Evolutionary conservation across 2,329 filamentous ascomycete genomes (phyloP).

Genomic region (Rachicladosporium sp.): DNA sequence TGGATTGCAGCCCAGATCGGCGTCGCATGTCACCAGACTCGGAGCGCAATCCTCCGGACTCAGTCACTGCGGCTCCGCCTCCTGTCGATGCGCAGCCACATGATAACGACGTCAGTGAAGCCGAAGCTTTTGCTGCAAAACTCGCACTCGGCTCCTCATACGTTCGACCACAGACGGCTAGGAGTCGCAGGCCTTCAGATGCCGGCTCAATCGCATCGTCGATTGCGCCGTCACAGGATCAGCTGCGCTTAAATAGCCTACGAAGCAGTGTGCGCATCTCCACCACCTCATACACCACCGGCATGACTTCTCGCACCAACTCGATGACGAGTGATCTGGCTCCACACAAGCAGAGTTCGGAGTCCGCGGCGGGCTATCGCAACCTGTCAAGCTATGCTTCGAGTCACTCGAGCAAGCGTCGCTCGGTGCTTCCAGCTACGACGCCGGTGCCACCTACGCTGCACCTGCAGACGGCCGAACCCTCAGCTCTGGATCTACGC

Average conservation of each 20-base stretch:
- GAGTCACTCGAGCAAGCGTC: constrained; percentile 8
- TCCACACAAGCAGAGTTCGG: constrained; percentile 8
- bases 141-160: constrained; percentile 3
- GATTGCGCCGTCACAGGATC: constrained; percentile 14
- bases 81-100: too few relatives aligned
- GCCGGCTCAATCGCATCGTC: constrained; percentile 15
- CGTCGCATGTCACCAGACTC: too few relatives aligned
- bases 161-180: neutral
- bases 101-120: neutral
- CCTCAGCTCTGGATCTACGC: neutral
- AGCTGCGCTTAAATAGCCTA: constrained; percentile 16
- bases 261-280: constrained; percentile 20
- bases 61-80: too few relatives aligned
- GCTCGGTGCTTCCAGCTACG: constrained; percentile 11
- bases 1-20: too few relatives aligned
- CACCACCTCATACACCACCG: constrained; percentile 13
- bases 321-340: constrained; percentile 18
- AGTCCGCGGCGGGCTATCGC: constrained; percentile 8
- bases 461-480: neutral
- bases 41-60: too few relatives aligned
- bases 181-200: constrained; percentile 8
- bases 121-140: constrained; percentile 3
- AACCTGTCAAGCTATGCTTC: constrained; percentile 15
- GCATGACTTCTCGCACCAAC: constrained; percentile 16
- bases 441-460: neutral